Evolutionary conservation across 2,329 filamentous ascomycete species (phyloP), one percentile per base, ranked within the genome.

Genomic region (Hypocreales sp.): DNA sequence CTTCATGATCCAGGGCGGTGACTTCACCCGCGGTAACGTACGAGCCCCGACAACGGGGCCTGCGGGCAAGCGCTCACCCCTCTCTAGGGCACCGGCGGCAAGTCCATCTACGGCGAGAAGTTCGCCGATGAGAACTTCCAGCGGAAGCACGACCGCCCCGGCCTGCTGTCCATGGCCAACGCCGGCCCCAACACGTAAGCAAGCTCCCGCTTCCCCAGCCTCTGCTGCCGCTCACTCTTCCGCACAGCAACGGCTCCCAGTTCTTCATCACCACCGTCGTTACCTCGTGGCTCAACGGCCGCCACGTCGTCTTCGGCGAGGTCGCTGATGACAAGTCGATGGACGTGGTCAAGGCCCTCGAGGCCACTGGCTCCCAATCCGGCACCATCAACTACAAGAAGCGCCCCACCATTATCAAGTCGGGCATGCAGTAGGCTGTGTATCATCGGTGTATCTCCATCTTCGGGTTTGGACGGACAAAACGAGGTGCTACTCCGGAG

Each of bases 251-350:
- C 62, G 90, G 90, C 46, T 92, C 82, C 27, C 87, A 95, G 59
- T 95, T 95, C 70, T 95, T 95, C 67, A 64, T 95, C 52, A 95
- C 87, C 46, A 95, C 87, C 31, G 83, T 92, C 27, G 68, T 75
- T 34, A 95, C 90, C 34, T 75, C 76, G 30, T 92, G 92, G 67
- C 67, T 90, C 42, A 69, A 90, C 53, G 72, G 71, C 49, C 78
- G 78, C 55, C 81, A 90, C 67, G 79, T 84, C 56, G 79, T 84
- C 51, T 86, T 86, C 59, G 82, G 81, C 51, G 64, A 80, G 61
- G 78, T 86, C 25, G 59, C 60, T 32, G 61, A 66, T 36, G 33
- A 51, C 2, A 39, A 53, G 24, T 62, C 58, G 31, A 40, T 71
- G 51, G 45, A 55, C 17, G 38, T 74, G 31, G 69, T 78, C 53